phyloP scores from a whole-genome alignment of 2,329 filamentous ascomycete species.

The Stachybotrys chlorohalonatus region DNA sequence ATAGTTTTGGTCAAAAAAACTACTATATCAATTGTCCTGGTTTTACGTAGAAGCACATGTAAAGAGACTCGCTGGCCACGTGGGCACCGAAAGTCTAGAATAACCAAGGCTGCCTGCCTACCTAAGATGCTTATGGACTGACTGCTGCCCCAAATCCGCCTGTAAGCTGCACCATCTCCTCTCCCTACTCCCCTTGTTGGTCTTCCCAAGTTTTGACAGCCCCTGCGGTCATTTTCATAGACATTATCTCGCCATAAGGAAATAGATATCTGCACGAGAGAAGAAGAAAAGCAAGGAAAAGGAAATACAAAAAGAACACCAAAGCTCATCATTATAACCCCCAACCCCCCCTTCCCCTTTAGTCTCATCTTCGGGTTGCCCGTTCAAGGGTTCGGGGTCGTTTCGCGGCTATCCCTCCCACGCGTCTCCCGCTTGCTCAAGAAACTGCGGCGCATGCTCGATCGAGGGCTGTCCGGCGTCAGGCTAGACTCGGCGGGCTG shows the following conservation, averaged over 20 bases:
- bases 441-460: slow-evolving; percentile 42
- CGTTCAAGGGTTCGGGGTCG: slow-evolving; percentile 23
- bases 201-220: background rate
- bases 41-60: background rate
- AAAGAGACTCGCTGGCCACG: too few species aligned
- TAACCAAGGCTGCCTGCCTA: too few species aligned
- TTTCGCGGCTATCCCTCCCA: slow-evolving; percentile 32
- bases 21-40: background rate
- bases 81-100: too few species aligned
- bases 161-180: too few species aligned
- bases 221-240: background rate
- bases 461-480: slow-evolving; percentile 36
- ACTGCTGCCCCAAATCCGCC: too few species aligned
- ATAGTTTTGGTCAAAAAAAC: background rate
- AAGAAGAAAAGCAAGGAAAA: slow-evolving; percentile 1
- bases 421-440: slow-evolving; percentile 40
- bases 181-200: background rate
- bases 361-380: background rate
- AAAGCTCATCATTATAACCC: background rate
- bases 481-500: slow-evolving; percentile 35
- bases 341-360: too few species aligned
- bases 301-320: background rate
- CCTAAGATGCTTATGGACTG: too few species aligned
- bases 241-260: slow-evolving; percentile 1
- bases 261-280: background rate